These are phyloP conservation scores for Ascochyta rabiei DNA, from an alignment of 2,329 filamentous ascomycete genomes.

Conservation along the genomic window DNA sequence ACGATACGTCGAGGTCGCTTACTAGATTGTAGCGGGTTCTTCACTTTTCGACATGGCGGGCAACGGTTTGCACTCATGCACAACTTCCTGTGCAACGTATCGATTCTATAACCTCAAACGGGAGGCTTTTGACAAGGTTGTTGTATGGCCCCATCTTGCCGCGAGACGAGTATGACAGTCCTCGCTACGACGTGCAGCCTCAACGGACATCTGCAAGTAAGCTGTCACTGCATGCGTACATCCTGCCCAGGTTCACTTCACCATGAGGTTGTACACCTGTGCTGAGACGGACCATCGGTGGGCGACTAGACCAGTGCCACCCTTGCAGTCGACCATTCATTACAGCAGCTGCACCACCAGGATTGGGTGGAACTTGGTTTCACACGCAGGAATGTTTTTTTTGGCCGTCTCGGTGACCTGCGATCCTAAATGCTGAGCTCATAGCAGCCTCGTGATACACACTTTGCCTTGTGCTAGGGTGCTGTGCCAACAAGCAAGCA, in stretches of 20 bases:
- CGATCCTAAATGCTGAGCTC: neutral
- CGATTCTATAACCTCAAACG: neutral
- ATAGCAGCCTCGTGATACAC: conserved; percentile 6
- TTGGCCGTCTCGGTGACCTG: neutral
- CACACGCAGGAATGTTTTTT: conserved; percentile 11
- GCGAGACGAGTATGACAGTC: conserved; percentile 6
- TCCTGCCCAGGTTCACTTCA: neutral
- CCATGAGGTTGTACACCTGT: neutral
- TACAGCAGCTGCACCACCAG: conserved; percentile 2
- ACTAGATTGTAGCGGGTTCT: too few species aligned
- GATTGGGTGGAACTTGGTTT: conserved; percentile 2
- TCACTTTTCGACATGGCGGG: too few species aligned
- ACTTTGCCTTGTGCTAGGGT: neutral
- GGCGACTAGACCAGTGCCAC: conserved; percentile 3
- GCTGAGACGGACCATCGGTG: neutral
- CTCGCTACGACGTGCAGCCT: conserved; percentile 14
- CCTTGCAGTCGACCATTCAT: conserved; percentile 10
- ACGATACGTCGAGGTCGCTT: too few species aligned
- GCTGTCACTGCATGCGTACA: conserved; percentile 13
- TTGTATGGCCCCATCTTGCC: conserved; percentile 9
- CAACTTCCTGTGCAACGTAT: neutral
- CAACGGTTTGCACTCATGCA: conserved; percentile 2
- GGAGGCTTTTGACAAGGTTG: conserved; percentile 3
- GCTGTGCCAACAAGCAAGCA: neutral
- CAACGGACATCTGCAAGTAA: conserved; percentile 13